These are phyloP conservation scores for Avena insularis DNA, from an alignment of 176 grass and related monocot genomes.

Conservation along the genomic window DNA sequence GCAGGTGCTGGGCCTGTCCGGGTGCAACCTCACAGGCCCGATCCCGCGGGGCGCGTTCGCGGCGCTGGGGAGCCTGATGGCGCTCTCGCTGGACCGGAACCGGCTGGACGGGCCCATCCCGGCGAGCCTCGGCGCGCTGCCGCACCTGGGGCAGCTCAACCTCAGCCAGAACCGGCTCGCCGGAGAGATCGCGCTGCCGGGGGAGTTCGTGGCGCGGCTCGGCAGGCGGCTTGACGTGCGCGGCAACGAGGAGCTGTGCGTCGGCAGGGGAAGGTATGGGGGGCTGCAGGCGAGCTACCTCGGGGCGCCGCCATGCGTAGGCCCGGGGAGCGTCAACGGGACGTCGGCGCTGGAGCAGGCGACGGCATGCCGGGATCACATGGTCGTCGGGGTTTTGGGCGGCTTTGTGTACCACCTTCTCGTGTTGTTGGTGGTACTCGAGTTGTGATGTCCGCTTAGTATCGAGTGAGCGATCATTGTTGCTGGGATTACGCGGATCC, in stretches of 20 bases:
- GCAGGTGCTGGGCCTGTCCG: constrained; percentile 77
- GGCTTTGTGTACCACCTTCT: background rate
- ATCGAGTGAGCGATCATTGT: background rate
- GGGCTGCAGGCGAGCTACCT: constrained; percentile 44
- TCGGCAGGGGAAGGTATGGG: constrained; percentile 45
- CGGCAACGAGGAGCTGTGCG: constrained; percentile 71
- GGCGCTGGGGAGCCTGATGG: constrained; percentile 58
- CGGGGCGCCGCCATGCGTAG: constrained; percentile 61
- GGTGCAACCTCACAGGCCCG: constrained; percentile 65
- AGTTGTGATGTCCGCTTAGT: constrained; percentile 8
- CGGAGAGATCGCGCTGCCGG: constrained; percentile 75
- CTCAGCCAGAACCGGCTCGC: constrained; percentile 84
- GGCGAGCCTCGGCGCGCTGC: constrained; percentile 57
- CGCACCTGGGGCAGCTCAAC: constrained; percentile 83
- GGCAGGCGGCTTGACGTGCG: constrained; percentile 77
- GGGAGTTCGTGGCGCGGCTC: constrained; percentile 71
- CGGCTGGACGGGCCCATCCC: constrained; percentile 72
- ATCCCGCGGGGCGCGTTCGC: constrained; percentile 56
- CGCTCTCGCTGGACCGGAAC: constrained; percentile 83
- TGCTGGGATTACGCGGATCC: background rate
- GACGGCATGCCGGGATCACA: background rate
- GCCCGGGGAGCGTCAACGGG: background rate
- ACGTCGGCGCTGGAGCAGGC: background rate
- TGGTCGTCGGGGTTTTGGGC: background rate
- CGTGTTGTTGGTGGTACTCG: background rate